Conservation (phyloP, 805 yeast species). For the Candida tallmaniae region DNA sequence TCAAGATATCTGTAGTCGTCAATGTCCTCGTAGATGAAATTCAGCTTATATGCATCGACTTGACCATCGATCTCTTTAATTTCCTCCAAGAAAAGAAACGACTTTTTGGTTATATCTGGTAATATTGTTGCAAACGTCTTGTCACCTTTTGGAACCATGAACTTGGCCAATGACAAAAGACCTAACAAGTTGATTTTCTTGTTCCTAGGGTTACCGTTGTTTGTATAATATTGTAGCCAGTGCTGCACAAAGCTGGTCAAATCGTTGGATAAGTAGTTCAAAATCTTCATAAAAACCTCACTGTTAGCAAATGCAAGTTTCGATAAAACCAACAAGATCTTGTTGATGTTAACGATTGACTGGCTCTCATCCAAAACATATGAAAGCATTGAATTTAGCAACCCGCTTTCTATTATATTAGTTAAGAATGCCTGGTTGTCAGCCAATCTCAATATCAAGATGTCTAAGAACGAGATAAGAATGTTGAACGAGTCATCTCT, state of each 20-base stretch:
- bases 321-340: slow-evolving; percentile 32
- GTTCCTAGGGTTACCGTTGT: slow-evolving; percentile 69
- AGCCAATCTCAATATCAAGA: slow-evolving; percentile 34
- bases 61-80: slow-evolving; percentile 50
- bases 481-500: slow-evolving; percentile 67
- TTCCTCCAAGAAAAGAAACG: slow-evolving; percentile 61
- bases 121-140: slow-evolving; percentile 19
- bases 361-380: slow-evolving; percentile 42
- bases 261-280: slow-evolving; percentile 25
- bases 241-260: slow-evolving; percentile 18
- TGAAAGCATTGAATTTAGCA: slow-evolving; percentile 38
- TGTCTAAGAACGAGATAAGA: slow-evolving; percentile 51
- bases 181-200: slow-evolving; percentile 68
- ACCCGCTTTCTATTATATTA: slow-evolving; percentile 39
- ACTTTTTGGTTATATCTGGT: slow-evolving; percentile 25
- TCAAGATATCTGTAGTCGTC: slow-evolving; percentile 40
- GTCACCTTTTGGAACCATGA: slow-evolving; percentile 21
- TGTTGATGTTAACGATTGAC: slow-evolving; percentile 36
- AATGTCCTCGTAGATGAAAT: slow-evolving; percentile 36
- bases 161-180: slow-evolving; percentile 45
- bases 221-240: slow-evolving; percentile 41
- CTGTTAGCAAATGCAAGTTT: slow-evolving; percentile 33
- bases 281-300: slow-evolving; percentile 27
- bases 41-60: slow-evolving; percentile 34
- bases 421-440: slow-evolving; percentile 22